A percentile compares a stretch with the other conserved stretches of the same genome.
phyloP scores from a whole-genome alignment of 2,329 filamentous ascomycete species.

The Corynespora cassiicola region DNA sequence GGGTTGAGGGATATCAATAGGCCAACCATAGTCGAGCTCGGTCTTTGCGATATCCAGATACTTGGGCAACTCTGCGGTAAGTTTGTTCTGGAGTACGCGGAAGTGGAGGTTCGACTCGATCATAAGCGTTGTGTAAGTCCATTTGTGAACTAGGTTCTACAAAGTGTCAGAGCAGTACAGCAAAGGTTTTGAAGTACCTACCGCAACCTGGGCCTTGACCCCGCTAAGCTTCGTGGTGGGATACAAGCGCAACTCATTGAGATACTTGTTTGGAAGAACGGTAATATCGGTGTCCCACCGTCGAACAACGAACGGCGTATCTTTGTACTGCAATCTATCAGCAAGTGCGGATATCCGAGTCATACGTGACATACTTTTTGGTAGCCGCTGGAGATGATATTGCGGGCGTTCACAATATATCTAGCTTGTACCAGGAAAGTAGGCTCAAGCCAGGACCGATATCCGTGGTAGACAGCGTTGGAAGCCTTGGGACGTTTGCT shows the following conservation, averaged over 20 bases:
- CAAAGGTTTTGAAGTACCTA: neutral
- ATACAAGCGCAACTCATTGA: conserved; percentile 26
- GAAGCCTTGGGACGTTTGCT: conserved; percentile 2
- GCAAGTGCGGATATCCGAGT: neutral
- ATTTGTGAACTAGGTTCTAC: conserved; percentile 7
- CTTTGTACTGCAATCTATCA: conserved; percentile 5
- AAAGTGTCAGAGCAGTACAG: neutral
- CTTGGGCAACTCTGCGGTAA: conserved; percentile 23
- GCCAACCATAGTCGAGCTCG: conserved; percentile 22
- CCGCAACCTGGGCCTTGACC: conserved; percentile 16
- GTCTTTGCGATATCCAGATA: conserved; percentile 13
- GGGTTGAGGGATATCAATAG: conserved; percentile 13
- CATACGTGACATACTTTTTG: conserved; percentile 3
- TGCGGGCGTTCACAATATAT: conserved; percentile 4
- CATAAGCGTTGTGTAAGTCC: conserved; percentile 6
- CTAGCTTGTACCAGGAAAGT: conserved; percentile 5
- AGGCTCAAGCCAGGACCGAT: conserved; percentile 9
- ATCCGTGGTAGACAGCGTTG: conserved; percentile 4
- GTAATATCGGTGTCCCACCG: conserved; percentile 20
- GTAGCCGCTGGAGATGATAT: conserved; percentile 8
- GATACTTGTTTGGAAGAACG: conserved; percentile 29
- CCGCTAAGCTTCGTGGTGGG: conserved; percentile 21
- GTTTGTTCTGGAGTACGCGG: conserved; percentile 19
- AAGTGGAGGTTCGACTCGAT: conserved; percentile 10
- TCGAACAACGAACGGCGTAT: conserved; percentile 6